Base-by-base conservation (phyloP, 139 green algal species). In the Haematococcus lacustris region DNA sequence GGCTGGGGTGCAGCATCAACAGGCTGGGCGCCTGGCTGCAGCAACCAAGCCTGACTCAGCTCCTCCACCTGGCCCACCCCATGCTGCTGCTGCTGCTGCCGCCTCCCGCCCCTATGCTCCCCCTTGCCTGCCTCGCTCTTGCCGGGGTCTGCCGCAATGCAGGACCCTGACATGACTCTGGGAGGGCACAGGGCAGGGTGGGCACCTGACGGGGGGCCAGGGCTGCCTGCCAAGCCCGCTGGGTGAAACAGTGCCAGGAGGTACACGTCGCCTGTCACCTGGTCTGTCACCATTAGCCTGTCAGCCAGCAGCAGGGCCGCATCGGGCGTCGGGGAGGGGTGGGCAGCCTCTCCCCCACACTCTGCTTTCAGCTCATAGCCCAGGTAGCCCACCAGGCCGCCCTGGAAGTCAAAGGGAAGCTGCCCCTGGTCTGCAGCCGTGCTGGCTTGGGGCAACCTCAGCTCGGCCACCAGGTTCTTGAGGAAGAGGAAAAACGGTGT, bases 311-410 rank as follows among this genome's bases (percentile, higher is more conserved):
- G 89, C 63, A 98, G 80, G 1, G 85, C 81, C 21, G 95, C 92
- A 66, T 99, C 94, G 0, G 95, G 93, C 7, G 73, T 81, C 3
- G 74, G n/a, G 13, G 86, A 47, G 51, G 68, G 59, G 61, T 85
- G 83, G 32, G 76, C 80, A n/a, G 70, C 65, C 23, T 13, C 25
- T 0, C 78, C 86, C 0, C 87, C 87, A 73, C 88, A 93, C 86
- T 96, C 86, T 0, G 83, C 86, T 77, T 95, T 96, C 6, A 98
- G 86, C 81, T 99, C 95, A 78, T 98, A 99, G 4, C 93, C 94
- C n/a, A 98, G 73, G 80, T 96, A 98, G 23, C 95, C 95, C 9
- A 98, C 91, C 34, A 90, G 88, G 1, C 95, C 95, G 30, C 95
- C 91, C 82, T 86, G 93, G 66, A 99, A 97, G 78, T 97, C 88